Evolutionary conservation across 345 rosid genomes (phyloP).

Genomic region (Dipteronia dyeriana): DNA sequence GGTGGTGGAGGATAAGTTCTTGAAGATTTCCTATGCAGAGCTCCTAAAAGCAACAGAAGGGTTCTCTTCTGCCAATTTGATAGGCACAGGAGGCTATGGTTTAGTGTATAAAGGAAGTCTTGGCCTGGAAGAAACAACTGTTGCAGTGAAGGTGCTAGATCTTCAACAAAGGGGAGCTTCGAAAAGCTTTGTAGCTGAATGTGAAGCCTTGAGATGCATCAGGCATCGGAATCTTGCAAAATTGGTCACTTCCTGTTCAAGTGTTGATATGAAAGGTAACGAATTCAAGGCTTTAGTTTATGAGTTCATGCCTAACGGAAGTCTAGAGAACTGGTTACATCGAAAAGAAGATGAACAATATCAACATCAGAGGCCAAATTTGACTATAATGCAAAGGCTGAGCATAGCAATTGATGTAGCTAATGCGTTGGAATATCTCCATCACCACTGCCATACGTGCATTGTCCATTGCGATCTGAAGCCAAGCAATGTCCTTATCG

Average conservation of each 20-base stretch:
- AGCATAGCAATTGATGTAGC: slow-evolving; percentile 19
- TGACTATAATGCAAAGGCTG: slow-evolving; percentile 10
- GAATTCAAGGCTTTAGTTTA: slow-evolving; percentile 21
- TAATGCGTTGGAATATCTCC: slow-evolving; percentile 17
- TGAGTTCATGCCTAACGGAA: slow-evolving; percentile 16
- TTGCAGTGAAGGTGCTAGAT: no score
- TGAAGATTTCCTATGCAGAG: no score
- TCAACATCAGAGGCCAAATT: background rate
- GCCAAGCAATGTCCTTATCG: slow-evolving; percentile 16
- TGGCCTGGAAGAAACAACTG: no score
- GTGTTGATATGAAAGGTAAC: slow-evolving; percentile 3
- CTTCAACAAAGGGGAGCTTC: no score
- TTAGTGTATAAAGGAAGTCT: no score
- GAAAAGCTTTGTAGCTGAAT: no score
- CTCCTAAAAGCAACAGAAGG: no score
- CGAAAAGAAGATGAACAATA: background rate
- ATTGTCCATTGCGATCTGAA: slow-evolving; percentile 19
- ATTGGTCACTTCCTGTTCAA: slow-evolving; percentile 14
- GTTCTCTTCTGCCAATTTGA: no score
- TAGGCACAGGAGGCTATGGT: no score
- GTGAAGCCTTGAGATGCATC: slow-evolving; percentile 13
- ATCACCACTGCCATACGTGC: background rate
- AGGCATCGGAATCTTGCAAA: slow-evolving; percentile 25
- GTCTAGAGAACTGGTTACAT: slow-evolving; percentile 15
- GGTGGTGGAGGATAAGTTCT: no score